phyloP scores from a whole-genome alignment of 1,284 basidiomycete species.

The Ceraceosorus bombacis region DNA sequence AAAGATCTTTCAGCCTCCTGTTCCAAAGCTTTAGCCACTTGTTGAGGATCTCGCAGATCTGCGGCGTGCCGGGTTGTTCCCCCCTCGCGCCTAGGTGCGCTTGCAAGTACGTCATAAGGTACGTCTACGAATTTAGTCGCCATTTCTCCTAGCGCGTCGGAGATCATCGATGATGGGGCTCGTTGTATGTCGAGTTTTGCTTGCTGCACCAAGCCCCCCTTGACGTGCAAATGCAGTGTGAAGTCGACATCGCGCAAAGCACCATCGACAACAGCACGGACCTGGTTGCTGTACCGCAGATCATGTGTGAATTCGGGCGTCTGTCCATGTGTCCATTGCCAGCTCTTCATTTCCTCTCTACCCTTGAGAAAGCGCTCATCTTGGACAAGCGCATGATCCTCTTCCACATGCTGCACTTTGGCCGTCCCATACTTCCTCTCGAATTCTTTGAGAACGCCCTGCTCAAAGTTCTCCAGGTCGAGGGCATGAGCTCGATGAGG shows the following conservation, averaged over 20 bases:
- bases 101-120: neutral
- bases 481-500: constrained; percentile 47
- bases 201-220: constrained; percentile 24
- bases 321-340: constrained; percentile 90
- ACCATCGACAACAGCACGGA: constrained; percentile 8
- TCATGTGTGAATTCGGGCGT: constrained; percentile 75
- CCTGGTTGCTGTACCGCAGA: constrained; percentile 6
- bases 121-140: neutral
- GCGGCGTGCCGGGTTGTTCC: neutral
- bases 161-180: too few species aligned
- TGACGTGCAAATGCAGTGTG: constrained; percentile 20
- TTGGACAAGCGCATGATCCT: constrained; percentile 3
- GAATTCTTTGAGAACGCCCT: constrained; percentile 68
- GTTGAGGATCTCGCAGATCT: too few species aligned
- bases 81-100: neutral
- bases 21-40: too few species aligned
- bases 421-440: constrained; percentile 55
- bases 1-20: too few species aligned
- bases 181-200: constrained; percentile 11
- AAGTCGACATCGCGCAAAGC: constrained; percentile 6
- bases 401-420: constrained; percentile 18
- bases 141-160: neutral
- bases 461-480: constrained; percentile 65
- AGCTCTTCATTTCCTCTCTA: constrained; percentile 57
- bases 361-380: constrained; percentile 4